These are phyloP conservation scores for Citrus hindsii DNA, from an alignment of 345 rosid species.

Conservation along the genomic window DNA sequence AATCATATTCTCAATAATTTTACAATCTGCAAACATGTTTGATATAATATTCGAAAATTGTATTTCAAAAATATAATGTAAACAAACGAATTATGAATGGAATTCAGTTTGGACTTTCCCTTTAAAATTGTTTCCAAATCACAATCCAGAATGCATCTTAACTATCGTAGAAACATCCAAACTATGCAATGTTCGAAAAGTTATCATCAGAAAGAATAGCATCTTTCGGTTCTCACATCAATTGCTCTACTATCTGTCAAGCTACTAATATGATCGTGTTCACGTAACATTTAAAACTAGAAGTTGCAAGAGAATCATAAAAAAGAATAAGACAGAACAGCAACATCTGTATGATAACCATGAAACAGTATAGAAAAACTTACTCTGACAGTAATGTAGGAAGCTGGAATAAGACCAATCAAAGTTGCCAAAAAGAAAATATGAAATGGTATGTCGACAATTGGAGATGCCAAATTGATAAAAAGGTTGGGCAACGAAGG, in stretches of 20 bases:
- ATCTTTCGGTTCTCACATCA: background rate
- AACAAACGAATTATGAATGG: background rate
- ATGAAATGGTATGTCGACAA: slow-evolving; percentile 95
- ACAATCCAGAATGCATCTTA: background rate
- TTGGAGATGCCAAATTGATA: slow-evolving; percentile 96
- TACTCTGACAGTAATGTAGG: slow-evolving; percentile 91
- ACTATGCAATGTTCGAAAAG: background rate
- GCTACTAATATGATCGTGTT: background rate
- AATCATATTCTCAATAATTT: background rate
- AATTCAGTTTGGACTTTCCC: background rate
- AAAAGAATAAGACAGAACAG: background rate
- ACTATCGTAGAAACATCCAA: background rate
- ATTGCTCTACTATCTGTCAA: background rate
- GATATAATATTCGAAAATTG: background rate
- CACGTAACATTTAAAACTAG: background rate
- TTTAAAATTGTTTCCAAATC: background rate
- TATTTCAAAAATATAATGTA: background rate
- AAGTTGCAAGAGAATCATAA: background rate
- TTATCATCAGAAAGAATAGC: background rate
- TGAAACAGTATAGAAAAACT: slow-evolving; percentile 17
- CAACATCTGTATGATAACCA: slow-evolving; percentile 1
- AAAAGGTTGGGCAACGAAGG: slow-evolving; percentile 95
- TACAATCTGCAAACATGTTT: background rate
- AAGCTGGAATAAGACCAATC: slow-evolving; percentile 89
- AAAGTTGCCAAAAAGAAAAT: slow-evolving; percentile 86